Percentiles rank a stretch among this genome's conserved stretches.
Evolutionary conservation across 2,329 filamentous ascomycete species (phyloP).

Genomic region (Periconia sp.): DNA sequence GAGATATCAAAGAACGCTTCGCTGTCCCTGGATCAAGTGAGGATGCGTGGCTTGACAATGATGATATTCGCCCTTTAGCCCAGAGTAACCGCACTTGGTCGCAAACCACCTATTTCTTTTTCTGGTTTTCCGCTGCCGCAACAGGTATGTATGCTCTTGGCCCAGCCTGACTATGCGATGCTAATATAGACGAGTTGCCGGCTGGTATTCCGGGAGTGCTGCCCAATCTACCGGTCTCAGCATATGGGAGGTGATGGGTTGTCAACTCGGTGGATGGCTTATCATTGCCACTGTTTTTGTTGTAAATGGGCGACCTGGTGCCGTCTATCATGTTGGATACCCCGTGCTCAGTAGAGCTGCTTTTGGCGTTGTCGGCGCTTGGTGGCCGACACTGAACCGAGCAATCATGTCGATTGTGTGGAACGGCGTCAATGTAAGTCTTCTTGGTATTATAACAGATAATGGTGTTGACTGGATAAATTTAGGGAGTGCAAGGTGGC

Average conservation of each 20-base stretch:
- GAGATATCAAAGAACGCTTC: no score
- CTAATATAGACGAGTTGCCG: no score
- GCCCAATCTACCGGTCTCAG: neutral
- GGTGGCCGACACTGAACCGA: conserved; percentile 8
- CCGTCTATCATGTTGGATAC: conserved; percentile 7
- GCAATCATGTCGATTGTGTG: conserved; percentile 8
- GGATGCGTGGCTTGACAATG: neutral
- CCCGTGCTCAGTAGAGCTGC: conserved; percentile 4
- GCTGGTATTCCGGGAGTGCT: neutral
- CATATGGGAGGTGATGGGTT: neutral
- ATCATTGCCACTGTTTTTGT: neutral
- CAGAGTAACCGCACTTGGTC: neutral
- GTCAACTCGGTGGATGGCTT: conserved; percentile 16
- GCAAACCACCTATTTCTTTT: neutral
- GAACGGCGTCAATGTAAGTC: conserved; percentile 1
- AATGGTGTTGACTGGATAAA: no score
- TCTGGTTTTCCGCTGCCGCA: neutral
- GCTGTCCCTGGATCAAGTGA: no score
- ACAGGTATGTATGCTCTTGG: no score
- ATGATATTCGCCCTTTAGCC: neutral
- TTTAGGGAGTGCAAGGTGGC: conserved; percentile 4
- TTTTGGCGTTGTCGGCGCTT: conserved; percentile 9
- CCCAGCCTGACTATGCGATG: no score
- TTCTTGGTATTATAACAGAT: no score
- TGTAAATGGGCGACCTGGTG: conserved; percentile 7